phyloP scores from a whole-genome alignment of 2,329 filamentous ascomycete species.

The Botryotinia convoluta region DNA sequence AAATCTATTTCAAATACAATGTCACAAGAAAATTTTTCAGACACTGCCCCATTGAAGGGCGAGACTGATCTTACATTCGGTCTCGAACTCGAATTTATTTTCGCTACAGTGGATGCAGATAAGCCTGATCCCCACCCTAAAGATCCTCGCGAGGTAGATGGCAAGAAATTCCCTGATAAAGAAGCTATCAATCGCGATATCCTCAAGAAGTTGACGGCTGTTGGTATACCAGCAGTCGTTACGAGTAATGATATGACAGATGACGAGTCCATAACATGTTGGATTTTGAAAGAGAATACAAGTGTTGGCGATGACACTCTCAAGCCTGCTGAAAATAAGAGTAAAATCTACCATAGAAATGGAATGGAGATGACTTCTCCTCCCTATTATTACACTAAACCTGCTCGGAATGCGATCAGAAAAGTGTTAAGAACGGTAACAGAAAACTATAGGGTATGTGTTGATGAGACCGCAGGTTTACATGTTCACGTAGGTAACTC shows the following conservation, averaged over 20 bases:
- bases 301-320: not conserved
- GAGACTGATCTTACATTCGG: not conserved
- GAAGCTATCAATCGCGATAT: too few species aligned
- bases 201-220: too few species aligned
- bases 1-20: not conserved
- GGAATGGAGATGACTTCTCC: not conserved
- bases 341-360: too few species aligned
- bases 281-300: not conserved
- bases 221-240: not conserved
- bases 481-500: constrained; percentile 39
- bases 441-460: constrained; percentile 26
- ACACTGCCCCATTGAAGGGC: not conserved
- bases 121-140: not conserved
- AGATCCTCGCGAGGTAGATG: not conserved
- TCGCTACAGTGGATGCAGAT: not conserved
- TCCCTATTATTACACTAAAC: not conserved
- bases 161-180: too few species aligned
- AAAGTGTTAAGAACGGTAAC: constrained; percentile 21
- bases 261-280: not conserved
- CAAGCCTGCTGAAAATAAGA: too few species aligned
- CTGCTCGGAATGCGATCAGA: not conserved
- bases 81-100: not conserved
- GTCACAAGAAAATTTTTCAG: not conserved
- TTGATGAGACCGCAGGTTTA: constrained; percentile 32
- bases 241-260: not conserved